phyloP scores from a whole-genome alignment of 2,329 filamentous ascomycete species.

The Amylocarpus encephaloides region DNA sequence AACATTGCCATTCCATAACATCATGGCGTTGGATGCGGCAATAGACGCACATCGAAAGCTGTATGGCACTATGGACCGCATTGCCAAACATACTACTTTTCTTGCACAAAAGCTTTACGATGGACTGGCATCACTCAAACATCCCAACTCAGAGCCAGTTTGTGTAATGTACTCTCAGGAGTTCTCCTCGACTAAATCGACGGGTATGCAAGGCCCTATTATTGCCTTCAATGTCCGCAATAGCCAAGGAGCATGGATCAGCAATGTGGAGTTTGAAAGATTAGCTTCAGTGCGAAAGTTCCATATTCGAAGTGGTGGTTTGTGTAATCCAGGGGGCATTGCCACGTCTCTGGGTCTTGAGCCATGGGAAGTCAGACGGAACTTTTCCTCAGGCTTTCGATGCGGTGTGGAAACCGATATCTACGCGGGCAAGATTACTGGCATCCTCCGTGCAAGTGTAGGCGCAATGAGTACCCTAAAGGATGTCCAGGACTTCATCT shows the following conservation, averaged over 20 bases:
- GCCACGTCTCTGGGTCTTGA: constrained; percentile 65
- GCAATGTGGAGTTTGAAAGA: constrained; percentile 81
- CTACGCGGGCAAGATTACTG: constrained; percentile 78
- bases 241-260: constrained; percentile 64
- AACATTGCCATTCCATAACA: constrained; percentile 83
- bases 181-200: constrained; percentile 27
- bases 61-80: constrained; percentile 62
- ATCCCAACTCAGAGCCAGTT: constrained; percentile 50
- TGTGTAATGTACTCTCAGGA: constrained; percentile 29
- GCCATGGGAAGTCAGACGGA: constrained; percentile 75
- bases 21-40: constrained; percentile 73
- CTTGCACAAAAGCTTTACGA: constrained; percentile 54
- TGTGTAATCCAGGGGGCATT: constrained; percentile 89
- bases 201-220: constrained; percentile 59
- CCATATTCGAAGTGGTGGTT: constrained; percentile 78
- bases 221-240: constrained; percentile 78
- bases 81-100: constrained; percentile 65
- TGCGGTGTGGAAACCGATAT: constrained; percentile 82
- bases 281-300: constrained; percentile 71
- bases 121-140: constrained; percentile 53
- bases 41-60: constrained; percentile 62
- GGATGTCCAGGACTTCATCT: constrained; percentile 67
- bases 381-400: constrained; percentile 77
- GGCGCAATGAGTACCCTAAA: constrained; percentile 79
- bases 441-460: constrained; percentile 76